Evolutionary conservation across 208 protist genomes (phyloP).

Genomic region (Balamuthia mandrillaris): DNA sequence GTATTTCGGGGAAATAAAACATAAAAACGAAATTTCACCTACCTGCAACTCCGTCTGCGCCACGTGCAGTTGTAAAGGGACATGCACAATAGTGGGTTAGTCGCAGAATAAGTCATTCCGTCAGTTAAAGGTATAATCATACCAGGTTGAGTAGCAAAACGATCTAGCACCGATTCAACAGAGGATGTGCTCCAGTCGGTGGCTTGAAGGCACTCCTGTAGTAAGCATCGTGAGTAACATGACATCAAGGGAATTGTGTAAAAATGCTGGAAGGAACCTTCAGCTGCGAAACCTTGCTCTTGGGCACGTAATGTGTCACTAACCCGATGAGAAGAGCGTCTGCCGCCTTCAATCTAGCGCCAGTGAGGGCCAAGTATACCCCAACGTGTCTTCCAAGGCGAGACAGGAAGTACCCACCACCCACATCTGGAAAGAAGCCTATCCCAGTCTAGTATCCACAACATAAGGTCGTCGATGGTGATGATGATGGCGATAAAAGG

Average conservation of each 20-base stretch:
- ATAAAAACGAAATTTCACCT: too few species aligned
- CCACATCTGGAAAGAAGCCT: slow-evolving; percentile 74
- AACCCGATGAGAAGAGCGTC: slow-evolving; percentile 40
- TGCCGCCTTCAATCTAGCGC: slow-evolving; percentile 47
- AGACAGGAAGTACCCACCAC: slow-evolving; percentile 52
- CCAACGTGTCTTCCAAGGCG: slow-evolving; percentile 13
- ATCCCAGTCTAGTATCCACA: too few species aligned
- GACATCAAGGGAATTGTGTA: background rate
- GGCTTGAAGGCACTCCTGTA: background rate
- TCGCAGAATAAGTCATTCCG: background rate
- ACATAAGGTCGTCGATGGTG: too few species aligned
- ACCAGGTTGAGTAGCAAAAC: background rate
- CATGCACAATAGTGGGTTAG: too few species aligned
- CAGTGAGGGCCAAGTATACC: slow-evolving; percentile 67
- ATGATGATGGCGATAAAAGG: too few species aligned
- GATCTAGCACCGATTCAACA: background rate
- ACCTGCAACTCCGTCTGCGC: too few species aligned
- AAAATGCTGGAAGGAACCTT: background rate
- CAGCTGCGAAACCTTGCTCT: background rate
- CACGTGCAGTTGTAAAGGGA: too few species aligned
- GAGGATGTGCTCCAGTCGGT: background rate
- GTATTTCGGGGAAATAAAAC: too few species aligned
- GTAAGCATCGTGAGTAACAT: background rate
- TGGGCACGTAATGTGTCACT: background rate
- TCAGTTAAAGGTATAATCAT: background rate